A percentile compares a stretch with the other conserved stretches of the same genome.
These are phyloP conservation scores for Pichia californica DNA, from an alignment of 805 yeast genomes.

Conservation along the genomic window DNA sequence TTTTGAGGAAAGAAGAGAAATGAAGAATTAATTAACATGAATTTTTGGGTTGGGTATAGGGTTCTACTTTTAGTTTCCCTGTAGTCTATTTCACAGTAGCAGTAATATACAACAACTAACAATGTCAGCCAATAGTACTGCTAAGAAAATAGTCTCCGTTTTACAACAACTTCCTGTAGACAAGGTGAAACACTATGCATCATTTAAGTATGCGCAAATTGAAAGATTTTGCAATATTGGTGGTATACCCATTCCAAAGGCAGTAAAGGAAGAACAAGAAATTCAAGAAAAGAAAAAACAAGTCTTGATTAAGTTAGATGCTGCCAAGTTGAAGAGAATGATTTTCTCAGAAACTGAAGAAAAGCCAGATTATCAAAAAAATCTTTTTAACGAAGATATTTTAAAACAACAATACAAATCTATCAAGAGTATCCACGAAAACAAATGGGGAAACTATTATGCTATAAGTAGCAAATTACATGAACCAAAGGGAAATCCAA, in stretches of 20 bases:
- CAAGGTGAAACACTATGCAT: conserved; percentile 58
- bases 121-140: conserved; percentile 20
- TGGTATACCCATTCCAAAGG: conserved; percentile 36
- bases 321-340: conserved; percentile 34
- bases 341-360: conserved; percentile 30
- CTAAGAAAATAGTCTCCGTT: conserved; percentile 49
- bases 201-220: conserved; percentile 63
- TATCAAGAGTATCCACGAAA: conserved; percentile 48
- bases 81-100: too few species aligned
- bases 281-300: conserved; percentile 33
- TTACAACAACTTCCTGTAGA: conserved; percentile 65
- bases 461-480: conserved; percentile 58
- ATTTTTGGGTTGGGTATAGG: too few species aligned
- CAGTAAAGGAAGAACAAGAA: conserved; percentile 29
- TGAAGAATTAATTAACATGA: too few species aligned
- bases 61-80: too few species aligned
- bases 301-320: conserved; percentile 27
- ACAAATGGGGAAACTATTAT: conserved; percentile 59
- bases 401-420: conserved; percentile 51
- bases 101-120: too few species aligned
- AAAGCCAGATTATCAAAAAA: conserved; percentile 39
- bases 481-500: conserved; percentile 80
- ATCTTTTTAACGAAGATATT: conserved; percentile 42
- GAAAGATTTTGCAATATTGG: conserved; percentile 49
- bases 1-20: background rate